Evolutionary conservation across 148 eudicot species (phyloP), one percentile per base, ranked within the genome.

Genomic region (Rhododendron molle): DNA sequence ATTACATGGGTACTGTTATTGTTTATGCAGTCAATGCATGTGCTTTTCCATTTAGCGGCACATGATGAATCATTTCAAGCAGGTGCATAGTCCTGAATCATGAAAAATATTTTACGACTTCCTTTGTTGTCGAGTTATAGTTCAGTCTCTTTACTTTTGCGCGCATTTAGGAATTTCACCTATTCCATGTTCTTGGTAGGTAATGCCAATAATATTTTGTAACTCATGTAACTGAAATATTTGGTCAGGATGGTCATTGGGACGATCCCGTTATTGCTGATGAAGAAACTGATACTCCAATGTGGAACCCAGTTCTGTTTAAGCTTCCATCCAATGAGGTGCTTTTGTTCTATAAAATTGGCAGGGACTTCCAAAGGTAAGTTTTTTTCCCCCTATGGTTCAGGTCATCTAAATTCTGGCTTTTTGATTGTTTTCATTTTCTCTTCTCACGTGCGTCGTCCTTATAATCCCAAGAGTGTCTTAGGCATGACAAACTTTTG

Each of bases 251-350:
- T 93, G 96, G 98, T 86, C 18, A 9, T 87, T 97, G 99, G 99
- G 91, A 91, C 78, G 43, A 91, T 88, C 99, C 98, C 49, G 69
- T 92, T 46, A 85, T 94, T 86, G 98, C 84, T 76, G 98, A 97
- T 86, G 93, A 93, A 83, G 85, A 97, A 89, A 65, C 85, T 12
- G 78, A 77, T 46, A 95, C 95, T 83, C 94, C 99, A 76, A 92
- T 97, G 98, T 97, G 99, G 99, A 97, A 97, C 82, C 99, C 99
- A 73, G 98, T 93, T 80, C 90, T 97, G 21, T 95, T 93, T 87
- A 94, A 93, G 89, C 91, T 90, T 82, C 91, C 90, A 26, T 87
- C 93, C 46, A 85, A 90, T 85, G 93, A 94, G 90, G 83, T 97
- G 92, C 95, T 97, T 86, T 89, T 97, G 80, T 97, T 97, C 86